Evolutionary conservation across 2,329 filamentous ascomycete genomes (phyloP), one percentile per base, ranked within the genome.

Genomic region (Penicillium sp.): DNA sequence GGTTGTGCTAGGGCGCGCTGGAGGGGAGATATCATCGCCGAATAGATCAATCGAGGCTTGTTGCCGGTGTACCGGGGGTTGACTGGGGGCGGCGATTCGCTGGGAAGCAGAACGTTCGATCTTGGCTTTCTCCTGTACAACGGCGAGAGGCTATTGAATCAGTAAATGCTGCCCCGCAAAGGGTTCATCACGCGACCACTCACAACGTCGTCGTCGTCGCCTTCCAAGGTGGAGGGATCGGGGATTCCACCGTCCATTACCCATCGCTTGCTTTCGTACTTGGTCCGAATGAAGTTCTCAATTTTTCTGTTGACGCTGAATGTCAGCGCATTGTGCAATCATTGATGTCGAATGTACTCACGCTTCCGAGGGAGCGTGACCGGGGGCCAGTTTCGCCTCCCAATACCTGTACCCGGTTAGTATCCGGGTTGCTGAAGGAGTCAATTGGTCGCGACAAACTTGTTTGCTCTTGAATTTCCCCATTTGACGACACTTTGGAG

Each of bases 211-310:
- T 96, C 92, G 67, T 97, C 93, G 50, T 86, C 92, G 14, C 91
- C 90, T 71, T 95, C 91, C 48, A 99, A 77, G 1, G 89, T 90
- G 3, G 90, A 83, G n/a, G 95, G 94, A 71, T 97, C 92, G 5
- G 95, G 95, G 71, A 95, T 93, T 5, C 86, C 87, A 1, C 94
- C 94, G 57, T 99, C 94, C 92, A 97, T 97, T n/a, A 92, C 89
- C 94, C 94, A 99, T 78, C 95, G 84, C 84, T 96, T 97, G 50
- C 94, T 89, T 74, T 99, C 94, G 75, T 99, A 99, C 77, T 99
- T 99, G 53, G 95, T 99, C 63, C 94, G 87, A 67, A 99, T 97
- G 71, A 99, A 99, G 81, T 97, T 99, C 83, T 99, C 94, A 66
- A 99, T 97, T 83, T 99, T 99, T 63, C 81, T 84, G 56, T 50